These are phyloP conservation scores for Rhizopogon rudus DNA, from an alignment of 768 basidiomycete genomes.

Conservation along the genomic window DNA sequence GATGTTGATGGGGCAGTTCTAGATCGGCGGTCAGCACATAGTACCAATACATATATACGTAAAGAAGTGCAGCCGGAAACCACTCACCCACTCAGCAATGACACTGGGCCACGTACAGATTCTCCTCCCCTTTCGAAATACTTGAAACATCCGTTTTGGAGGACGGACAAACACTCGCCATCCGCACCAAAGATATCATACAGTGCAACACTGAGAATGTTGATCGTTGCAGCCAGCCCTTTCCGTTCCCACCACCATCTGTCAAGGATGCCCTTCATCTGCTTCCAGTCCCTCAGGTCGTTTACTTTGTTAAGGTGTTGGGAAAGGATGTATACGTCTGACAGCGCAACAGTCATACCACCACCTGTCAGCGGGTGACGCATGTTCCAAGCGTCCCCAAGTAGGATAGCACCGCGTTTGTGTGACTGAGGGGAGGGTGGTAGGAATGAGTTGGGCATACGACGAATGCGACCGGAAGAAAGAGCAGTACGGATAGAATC, in stretches of 20 bases:
- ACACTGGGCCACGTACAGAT: constrained; percentile 84
- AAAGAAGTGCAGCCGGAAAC: not conserved
- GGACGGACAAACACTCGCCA: constrained; percentile 63
- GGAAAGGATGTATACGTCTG: constrained; percentile 75
- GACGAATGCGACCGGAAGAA: constrained; percentile 74
- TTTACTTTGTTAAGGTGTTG: constrained; percentile 48
- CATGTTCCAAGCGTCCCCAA: constrained; percentile 99
- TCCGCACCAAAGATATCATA: constrained; percentile 95
- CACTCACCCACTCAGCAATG: constrained; percentile 79
- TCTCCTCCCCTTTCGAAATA: constrained; percentile 95
- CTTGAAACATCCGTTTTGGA: constrained; percentile 89
- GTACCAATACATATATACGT: too few species aligned
- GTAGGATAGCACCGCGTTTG: constrained; percentile 72
- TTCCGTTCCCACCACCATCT: constrained; percentile 89
- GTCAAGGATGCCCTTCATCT: constrained; percentile 47
- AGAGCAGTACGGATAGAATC: constrained; percentile 61
- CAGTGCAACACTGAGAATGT: constrained; percentile 88
- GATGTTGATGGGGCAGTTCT: constrained; percentile 80
- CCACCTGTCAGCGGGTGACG: constrained; percentile 97
- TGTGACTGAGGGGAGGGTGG: constrained; percentile 68
- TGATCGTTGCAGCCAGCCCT: constrained; percentile 77
- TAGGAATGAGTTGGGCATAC: constrained; percentile 95
- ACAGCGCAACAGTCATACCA: constrained; percentile 95
- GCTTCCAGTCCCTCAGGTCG: constrained; percentile 43
- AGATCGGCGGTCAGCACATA: not conserved